Percentiles rank a stretch among this genome's conserved stretches.
These are phyloP conservation scores for Recurvomyces mirabilis DNA, from an alignment of 495 filamentous ascomycete genomes.

Conservation along the genomic window DNA sequence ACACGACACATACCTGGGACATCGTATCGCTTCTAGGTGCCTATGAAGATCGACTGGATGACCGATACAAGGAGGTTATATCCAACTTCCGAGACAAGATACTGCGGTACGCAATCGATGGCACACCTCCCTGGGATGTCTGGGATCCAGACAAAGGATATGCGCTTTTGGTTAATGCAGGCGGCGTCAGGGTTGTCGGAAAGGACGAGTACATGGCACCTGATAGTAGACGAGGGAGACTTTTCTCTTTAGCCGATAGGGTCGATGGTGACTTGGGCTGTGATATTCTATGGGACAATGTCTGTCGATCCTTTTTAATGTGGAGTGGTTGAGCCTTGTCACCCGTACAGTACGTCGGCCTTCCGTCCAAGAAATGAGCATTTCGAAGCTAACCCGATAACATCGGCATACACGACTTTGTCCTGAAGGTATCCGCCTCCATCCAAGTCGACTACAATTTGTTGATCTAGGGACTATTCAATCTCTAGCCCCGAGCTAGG, in stretches of 20 bases:
- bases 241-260: not conserved
- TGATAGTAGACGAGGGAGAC: not conserved
- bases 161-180: not conserved
- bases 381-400: no score
- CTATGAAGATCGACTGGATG: not conserved
- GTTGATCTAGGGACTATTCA: no score
- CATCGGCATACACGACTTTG: no score
- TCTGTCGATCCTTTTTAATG: not conserved
- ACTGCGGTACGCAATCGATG: not conserved
- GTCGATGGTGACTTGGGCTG: not conserved
- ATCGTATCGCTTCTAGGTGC: no score
- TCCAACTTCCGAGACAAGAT: not conserved
- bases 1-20: no score
- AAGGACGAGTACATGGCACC: conserved; percentile 1
- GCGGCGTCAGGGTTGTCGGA: not conserved
- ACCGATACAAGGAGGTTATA: not conserved
- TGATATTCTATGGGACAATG: no score
- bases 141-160: not conserved
- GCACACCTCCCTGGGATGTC: not conserved
- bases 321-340: no score
- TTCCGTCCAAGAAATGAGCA: no score
- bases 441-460: no score
- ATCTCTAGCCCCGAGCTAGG: no score
- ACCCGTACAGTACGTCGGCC: no score
- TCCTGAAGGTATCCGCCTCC: no score